Percentiles rank a stretch among this genome's conserved stretches.
Conservation (phyloP, 1,284 basidiomycete species). For the Moesziomyces globuligerus region DNA sequence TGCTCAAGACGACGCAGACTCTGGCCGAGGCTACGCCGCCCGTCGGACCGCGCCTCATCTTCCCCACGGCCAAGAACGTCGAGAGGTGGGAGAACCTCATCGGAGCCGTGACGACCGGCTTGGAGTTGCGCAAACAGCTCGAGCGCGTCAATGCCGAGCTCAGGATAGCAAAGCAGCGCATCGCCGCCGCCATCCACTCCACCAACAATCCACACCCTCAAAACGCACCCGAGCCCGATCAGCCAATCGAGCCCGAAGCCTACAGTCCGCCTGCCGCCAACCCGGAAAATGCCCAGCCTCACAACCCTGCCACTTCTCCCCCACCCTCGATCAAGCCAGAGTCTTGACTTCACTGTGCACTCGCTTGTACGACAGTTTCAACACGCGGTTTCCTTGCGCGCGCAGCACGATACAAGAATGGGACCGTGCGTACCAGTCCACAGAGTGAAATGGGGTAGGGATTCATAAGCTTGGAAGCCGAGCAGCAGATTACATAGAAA, state of each 20-base stretch:
- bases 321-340: constrained; percentile 16
- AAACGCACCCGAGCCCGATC: neutral
- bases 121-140: constrained; percentile 65
- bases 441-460: too few relatives aligned
- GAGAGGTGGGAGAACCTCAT: constrained; percentile 67
- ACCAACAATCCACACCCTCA: neutral
- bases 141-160: constrained; percentile 59
- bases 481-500: too few relatives aligned
- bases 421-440: too few relatives aligned
- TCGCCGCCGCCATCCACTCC: constrained; percentile 17
- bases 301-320: neutral
- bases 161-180: constrained; percentile 38
- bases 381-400: too few relatives aligned
- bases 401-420: too few relatives aligned
- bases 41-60: constrained; percentile 58
- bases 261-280: neutral
- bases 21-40: constrained; percentile 57
- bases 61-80: constrained; percentile 62
- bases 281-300: neutral
- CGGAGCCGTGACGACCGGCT: constrained; percentile 62
- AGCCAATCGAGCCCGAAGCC: neutral
- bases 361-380: constrained; percentile 1
- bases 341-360: neutral
- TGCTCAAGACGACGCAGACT: constrained; percentile 52
- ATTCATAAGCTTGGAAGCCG: too few relatives aligned